phyloP scores from a whole-genome alignment of 1,139 yeast species.

The Insectozyma bohioensis region DNA sequence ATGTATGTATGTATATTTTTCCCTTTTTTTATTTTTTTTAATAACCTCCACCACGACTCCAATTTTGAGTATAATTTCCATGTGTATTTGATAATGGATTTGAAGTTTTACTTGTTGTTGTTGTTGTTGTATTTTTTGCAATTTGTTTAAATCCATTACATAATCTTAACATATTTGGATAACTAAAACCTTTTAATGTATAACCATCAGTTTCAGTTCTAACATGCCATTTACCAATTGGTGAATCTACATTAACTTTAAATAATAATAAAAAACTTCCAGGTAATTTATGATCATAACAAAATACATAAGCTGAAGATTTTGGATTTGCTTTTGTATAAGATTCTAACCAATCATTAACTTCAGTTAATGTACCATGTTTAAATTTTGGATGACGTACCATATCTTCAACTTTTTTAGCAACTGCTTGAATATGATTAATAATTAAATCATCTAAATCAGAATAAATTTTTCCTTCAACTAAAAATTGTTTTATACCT shows the following conservation, averaged over 20 bases:
- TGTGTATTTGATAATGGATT: too few species aligned
- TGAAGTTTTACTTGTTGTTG: too few species aligned
- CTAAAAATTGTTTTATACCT: constrained; percentile 61
- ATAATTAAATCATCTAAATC: constrained; percentile 94
- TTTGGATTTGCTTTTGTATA: constrained; percentile 90
- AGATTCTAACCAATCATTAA: constrained; percentile 82
- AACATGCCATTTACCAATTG: constrained; percentile 85
- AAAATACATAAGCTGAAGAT: constrained; percentile 87
- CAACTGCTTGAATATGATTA: constrained; percentile 83
- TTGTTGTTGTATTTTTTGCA: constrained; percentile 14
- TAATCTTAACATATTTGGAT: constrained; percentile 82
- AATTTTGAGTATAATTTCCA: too few species aligned
- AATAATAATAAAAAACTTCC: constrained; percentile 89
- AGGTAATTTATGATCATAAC: constrained; percentile 87
- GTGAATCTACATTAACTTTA: constrained; percentile 70
- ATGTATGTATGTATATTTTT: too few species aligned
- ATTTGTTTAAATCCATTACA: constrained; percentile 89
- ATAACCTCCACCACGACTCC: too few species aligned
- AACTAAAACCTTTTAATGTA: constrained; percentile 72
- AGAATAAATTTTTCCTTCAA: constrained; percentile 69
- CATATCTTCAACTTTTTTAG: constrained; percentile 83
- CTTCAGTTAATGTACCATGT: constrained; percentile 76
- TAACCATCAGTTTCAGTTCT: constrained; percentile 86
- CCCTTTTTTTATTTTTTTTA: too few species aligned
- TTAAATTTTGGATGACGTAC: constrained; percentile 85